Evolutionary conservation across 441 rosid genomes (phyloP).

Genomic region (Brassica hybrid): DNA sequence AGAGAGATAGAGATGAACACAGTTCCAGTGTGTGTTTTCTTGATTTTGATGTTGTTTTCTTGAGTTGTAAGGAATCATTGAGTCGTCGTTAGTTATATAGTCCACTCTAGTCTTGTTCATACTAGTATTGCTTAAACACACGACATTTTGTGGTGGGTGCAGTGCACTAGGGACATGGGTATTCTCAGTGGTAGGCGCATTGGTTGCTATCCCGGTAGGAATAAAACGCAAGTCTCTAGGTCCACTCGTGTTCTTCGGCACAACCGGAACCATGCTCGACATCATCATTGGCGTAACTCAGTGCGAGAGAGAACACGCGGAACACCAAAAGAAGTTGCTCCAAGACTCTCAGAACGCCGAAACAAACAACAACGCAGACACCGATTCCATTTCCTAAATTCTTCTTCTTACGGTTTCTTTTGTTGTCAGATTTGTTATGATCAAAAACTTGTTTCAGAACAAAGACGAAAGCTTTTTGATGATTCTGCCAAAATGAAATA

Average conservation of each 20-base stretch:
- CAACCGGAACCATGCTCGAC: conserved; percentile 97
- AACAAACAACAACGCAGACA: conserved; percentile 18
- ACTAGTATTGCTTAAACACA: conserved; percentile 4
- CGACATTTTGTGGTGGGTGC: conserved; percentile 37
- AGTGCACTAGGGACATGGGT: conserved; percentile 97
- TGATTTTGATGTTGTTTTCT: not conserved
- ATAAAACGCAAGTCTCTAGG: conserved; percentile 83
- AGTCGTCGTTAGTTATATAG: conserved; percentile 15
- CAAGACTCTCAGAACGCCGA: conserved; percentile 35
- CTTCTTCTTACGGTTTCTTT: too few species aligned
- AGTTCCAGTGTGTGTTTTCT: not conserved
- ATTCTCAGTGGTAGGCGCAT: conserved; percentile 83
- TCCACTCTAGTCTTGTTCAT: not conserved
- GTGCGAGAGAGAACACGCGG: conserved; percentile 93
- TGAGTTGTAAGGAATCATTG: not conserved
- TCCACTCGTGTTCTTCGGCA: conserved; percentile 92
- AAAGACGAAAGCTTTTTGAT: not conserved
- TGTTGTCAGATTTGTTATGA: not conserved
- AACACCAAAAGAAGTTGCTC: conserved; percentile 76
- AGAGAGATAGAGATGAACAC: not conserved
- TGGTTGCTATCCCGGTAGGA: conserved; percentile 90
- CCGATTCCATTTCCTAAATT: conserved; percentile 32
- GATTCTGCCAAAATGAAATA: not conserved
- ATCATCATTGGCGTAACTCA: conserved; percentile 84
- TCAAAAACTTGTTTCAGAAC: not conserved